Conservation (phyloP, 1,139 yeast genomes). For the Saccharomycopsis phalli region DNA sequence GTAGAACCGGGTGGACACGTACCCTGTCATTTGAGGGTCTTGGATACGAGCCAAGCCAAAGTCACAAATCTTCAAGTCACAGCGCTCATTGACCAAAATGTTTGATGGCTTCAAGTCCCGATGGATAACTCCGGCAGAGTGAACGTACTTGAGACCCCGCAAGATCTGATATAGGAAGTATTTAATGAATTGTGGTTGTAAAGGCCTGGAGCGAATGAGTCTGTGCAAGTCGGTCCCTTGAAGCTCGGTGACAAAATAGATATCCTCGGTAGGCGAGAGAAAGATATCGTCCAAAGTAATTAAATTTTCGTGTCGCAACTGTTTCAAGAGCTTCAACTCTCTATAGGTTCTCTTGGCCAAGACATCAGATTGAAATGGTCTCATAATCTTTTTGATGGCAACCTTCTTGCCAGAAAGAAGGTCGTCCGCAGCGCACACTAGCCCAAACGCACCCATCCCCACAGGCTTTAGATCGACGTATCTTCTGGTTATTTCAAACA, state of each 20-base stretch:
- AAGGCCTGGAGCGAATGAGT: constrained; percentile 81
- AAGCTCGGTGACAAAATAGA: constrained; percentile 91
- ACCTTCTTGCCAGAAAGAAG: constrained; percentile 86
- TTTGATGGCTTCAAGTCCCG: constrained; percentile 92
- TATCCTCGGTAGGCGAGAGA: constrained; percentile 90
- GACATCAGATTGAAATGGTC: constrained; percentile 91
- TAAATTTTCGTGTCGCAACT: constrained; percentile 87
- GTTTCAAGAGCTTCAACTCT: constrained; percentile 87
- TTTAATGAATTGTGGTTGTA: constrained; percentile 93
- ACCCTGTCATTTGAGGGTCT: constrained; percentile 99
- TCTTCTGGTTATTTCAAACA: constrained; percentile 85
- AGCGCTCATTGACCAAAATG: constrained; percentile 86
- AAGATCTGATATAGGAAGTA: constrained; percentile 90
- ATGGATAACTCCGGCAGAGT: constrained; percentile 95
- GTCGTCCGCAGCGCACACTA: constrained; percentile 94
- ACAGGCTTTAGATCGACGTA: constrained; percentile 93
- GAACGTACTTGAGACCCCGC: constrained; percentile 90
- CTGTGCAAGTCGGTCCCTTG: constrained; percentile 96
- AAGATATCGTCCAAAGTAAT: constrained; percentile 92
- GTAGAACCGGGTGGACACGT: constrained; percentile 92
- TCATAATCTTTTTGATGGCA: constrained; percentile 96
- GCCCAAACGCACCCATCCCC: constrained; percentile 98
- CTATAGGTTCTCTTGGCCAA: constrained; percentile 94
- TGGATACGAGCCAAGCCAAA: constrained; percentile 95
- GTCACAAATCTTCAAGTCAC: constrained; percentile 94